Evolutionary conservation across 192 early-diverging fungal species (phyloP), one percentile per base, ranked within the genome.

Genomic region (Lobosporangium transversale): DNA sequence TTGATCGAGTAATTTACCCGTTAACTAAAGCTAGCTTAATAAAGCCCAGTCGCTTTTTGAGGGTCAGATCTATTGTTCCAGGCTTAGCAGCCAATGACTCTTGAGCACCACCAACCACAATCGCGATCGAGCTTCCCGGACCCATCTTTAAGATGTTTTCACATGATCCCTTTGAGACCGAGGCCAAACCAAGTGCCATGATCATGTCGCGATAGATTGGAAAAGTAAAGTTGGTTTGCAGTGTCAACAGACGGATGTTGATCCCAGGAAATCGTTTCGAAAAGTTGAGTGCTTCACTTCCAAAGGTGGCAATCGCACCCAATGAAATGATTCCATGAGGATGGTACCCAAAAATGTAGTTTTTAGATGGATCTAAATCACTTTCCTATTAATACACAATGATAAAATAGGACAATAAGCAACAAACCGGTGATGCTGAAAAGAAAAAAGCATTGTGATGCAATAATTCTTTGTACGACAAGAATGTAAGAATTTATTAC

Each of bases 311-410:
- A 80, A 90, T 90, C 1, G 94, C 92, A 17, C 92, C 93, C 26
- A 95, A 85, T 18, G 90, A 84, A 53, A 96, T 92, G 55, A 97
- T 92, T 9, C 94, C 95, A 64, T 97, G 94, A 20, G 95, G 95
- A 70, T 99, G 95, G 68, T 93, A 94, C 23, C 84, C 95, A 85
- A 99, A 94, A 1, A 99, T 85, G 67, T 99, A 97, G 61, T 92
- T 93, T 49, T 88, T 89, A 24, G 60, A 71, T 6, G 95, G 89
- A 71, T 97, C 94, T 54, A 99, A 69, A 54, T 94, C 92, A 24
- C 64, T 86, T 66, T 94, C 94, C 86, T 88, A 73, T 32, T 26
- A 59, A n/a, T n/a, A n/a, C n/a, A n/a, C n/a, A n/a, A n/a, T n/a
- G n/a, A n/a, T n/a, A n/a, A n/a, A n/a, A n/a, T n/a, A n/a, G n/a